Base-by-base conservation (phyloP, 2,329 filamentous ascomycete genomes). In the Diaporthe ilicicola region DNA sequence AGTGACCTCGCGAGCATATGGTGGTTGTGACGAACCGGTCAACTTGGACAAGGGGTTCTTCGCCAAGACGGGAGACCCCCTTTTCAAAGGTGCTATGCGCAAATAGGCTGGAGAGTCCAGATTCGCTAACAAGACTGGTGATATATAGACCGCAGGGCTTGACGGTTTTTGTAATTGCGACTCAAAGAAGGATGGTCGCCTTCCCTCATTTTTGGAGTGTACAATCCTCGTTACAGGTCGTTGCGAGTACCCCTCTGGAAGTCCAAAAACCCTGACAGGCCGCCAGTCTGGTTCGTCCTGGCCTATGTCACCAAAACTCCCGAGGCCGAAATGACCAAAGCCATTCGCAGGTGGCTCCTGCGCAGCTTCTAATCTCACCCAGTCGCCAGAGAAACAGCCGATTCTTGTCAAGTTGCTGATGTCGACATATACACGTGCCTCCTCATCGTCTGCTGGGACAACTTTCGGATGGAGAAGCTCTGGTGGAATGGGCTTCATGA, bases 381-480 rank as follows among this genome's bases (percentile, higher is more conserved):
- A 99, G 78, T 99, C 96, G 37, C 96, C 96, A 0, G 95, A 98
- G 79, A 99, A 99, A 80, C 95, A 98, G 19, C 95, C 95, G 67
- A 99, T 92, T 75, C 95, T 94, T 17, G 94, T 92, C 24, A 99
- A 82, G 1, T 94, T 93, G 70, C 90, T 91, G 9, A 97, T 92
- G 76, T 98, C 94, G 6, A 99, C 95, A 77, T 95, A 99, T 2
- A 98, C 88, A 59, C 96, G 91, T 1, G 94, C 91, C 76, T 97
- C 92, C 74, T 97, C 94, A 73, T 99, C 96, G 72, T 98, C 94
- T 32, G 90, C 89, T 0, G 86, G 81, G 1, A 83, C 84, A 2
- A 96, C 95, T 75, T 93, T 95, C 0, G 96, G 96, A 74, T 98
- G 92, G 2, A 99, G 84, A 2, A 97, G 82, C 53, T 95, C 93